Percentiles rank a stretch among this genome's conserved stretches.
Conservation (phyloP, 1,284 basidiomycete genomes). For the Cutaneotrichosporon curvatum region DNA sequence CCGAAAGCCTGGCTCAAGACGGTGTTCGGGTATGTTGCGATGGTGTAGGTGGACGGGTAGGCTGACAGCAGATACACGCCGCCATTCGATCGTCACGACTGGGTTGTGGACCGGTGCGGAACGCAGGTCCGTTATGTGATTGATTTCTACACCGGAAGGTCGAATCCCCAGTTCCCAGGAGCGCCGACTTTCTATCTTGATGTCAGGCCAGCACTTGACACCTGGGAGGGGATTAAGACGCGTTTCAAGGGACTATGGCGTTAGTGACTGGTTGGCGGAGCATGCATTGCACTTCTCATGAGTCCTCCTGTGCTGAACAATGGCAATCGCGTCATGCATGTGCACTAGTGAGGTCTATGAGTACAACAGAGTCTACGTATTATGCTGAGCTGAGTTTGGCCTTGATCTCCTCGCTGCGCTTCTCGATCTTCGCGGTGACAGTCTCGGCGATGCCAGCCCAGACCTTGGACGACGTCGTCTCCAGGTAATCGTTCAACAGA, state of each 20-base stretch:
- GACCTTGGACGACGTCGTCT: slow-evolving; percentile 43
- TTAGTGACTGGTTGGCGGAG: not conserved
- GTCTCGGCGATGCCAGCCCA: slow-evolving; percentile 40
- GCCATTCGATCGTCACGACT: slow-evolving; percentile 97
- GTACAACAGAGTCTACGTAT: not conserved
- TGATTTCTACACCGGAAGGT: slow-evolving; percentile 93
- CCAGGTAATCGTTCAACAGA: slow-evolving; percentile 43
- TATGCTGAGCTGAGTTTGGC: not conserved
- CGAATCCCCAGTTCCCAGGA: slow-evolving; percentile 32
- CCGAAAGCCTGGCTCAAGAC: slow-evolving; percentile 76
- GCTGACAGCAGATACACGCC: slow-evolving; percentile 64
- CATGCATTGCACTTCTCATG: not conserved
- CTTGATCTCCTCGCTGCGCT: slow-evolving; percentile 14
- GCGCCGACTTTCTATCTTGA: slow-evolving; percentile 77
- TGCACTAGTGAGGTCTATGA: not conserved
- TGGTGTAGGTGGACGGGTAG: not conserved
- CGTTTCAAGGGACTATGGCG: slow-evolving; percentile 39
- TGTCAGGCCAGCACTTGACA: slow-evolving; percentile 85
- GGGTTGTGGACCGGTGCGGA: slow-evolving; percentile 90
- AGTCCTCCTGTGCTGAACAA: too few species aligned
- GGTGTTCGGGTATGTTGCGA: slow-evolving; percentile 65
- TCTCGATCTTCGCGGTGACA: slow-evolving; percentile 25
- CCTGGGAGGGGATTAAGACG: slow-evolving; percentile 81
- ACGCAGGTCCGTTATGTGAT: slow-evolving; percentile 87
- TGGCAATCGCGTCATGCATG: too few species aligned